Evolutionary conservation across 2,329 filamentous ascomycete species (phyloP), one percentile per base, ranked within the genome.

Genomic region (Aspergillus terreus): DNA sequence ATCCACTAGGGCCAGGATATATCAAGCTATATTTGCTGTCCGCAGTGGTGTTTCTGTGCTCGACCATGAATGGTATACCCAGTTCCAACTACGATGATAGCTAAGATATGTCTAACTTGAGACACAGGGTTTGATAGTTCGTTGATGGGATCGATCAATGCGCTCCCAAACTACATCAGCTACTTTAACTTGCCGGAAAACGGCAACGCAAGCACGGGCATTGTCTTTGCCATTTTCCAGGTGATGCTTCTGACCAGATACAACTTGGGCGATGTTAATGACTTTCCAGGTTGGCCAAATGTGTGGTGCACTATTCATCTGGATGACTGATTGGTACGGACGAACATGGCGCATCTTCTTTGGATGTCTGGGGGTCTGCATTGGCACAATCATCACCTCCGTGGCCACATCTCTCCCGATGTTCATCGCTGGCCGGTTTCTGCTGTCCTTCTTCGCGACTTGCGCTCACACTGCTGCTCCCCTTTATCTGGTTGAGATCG

Each of bases 181-280:
- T 51, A 51, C 41, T 54, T 47, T 42, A 19, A 30, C 14, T 35
- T 54, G n/a, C 48, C 52, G 2, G 32, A 45, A 17, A 21, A 54
- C 14, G 52, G 52, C 21, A 51, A 50, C 12, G 48, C 46, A n/a
- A 54, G 52, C 17, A 54, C 52, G 4, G 48, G 52, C 2, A 54
- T 54, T 27, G 52, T 51, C 25, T 54, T 54, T 47, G 49, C 52
- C 17, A 54, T 54, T 42, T 54, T 54, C 27, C 52, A 54, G 52
- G 45, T 52, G 11, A 48, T n/a, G 23, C 23, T 23, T 40, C 3
- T 5, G 17, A 32, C 40, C 23, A 12, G 15, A n/a, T 25, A 2
- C 21, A 19, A 15, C 15, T 4, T 14, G 6, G 21, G 14, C 14
- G 15, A 27, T 19, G 11, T 38, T 53, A 10, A 50, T 23, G 6